Evolutionary conservation across 2,329 filamentous ascomycete genomes (phyloP), one percentile per base, ranked within the genome.

Genomic region (Aspergillus niger): DNA sequence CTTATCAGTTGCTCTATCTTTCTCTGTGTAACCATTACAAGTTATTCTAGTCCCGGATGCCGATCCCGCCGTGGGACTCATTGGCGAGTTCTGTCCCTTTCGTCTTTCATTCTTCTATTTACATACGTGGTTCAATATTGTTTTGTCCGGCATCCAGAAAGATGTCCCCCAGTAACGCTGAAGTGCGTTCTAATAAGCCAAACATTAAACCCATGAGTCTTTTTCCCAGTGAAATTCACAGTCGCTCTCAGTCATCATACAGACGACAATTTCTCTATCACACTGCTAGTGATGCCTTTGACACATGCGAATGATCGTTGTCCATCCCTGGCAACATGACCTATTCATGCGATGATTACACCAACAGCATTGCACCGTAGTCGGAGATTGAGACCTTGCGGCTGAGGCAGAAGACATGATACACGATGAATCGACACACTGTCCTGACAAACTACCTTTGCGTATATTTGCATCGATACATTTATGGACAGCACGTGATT

Each of bases 271-370:
- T 32, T 26, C 10, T 44, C 38, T 10, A 13, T 22, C 10, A n/a
- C 39, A 48, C 28, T 11, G 24, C 67, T 56, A 79, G 66, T 78
- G 73, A 61, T 77, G 75, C 49, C 84, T 84, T 73, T 91, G 87
- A 68, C 85, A 85, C 67, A 91, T 76, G 63, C 88, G 85, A 3
- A 91, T 84, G 48, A 88, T 81, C 1, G 89, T 86, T 10, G 86
- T 85, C 76, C 89, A 89, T 7, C 88, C 89, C 10, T 87, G 83
- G 71, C 89, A 91, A 75, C 89, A 91, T 60, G 76, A 78, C 13
- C 83, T 88, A 65, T 81, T 87, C 88, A 91, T 91, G 53, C 84
- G 83, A 76, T 91, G 89, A 47, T 80, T 80, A 72, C 89, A 91
- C 89, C 89, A 91, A 8, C 88, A 88, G 71, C 89, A 91, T 65